These are phyloP conservation scores for Rhypophila decipiens DNA, from an alignment of 495 filamentous ascomycete genomes.

Conservation along the genomic window DNA sequence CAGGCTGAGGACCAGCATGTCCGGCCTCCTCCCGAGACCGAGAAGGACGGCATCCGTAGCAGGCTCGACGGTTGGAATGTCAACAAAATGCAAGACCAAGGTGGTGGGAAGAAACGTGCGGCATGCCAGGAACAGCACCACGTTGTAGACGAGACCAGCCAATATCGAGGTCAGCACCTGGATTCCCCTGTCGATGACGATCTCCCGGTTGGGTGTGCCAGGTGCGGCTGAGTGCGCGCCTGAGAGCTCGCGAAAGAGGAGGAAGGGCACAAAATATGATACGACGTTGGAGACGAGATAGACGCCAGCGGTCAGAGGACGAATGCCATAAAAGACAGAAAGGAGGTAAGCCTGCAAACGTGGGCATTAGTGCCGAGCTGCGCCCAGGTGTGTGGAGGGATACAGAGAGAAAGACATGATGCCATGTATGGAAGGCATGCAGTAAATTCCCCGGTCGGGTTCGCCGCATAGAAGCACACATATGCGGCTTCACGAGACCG, in stretches of 20 bases:
- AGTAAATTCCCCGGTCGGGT: conserved; percentile 4
- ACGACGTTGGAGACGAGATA: conserved; percentile 58
- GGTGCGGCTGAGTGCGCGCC: conserved; percentile 53
- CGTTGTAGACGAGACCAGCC: conserved; percentile 60
- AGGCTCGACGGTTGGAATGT: conserved; percentile 55
- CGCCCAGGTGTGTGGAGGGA: neutral
- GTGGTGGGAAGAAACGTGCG: conserved; percentile 58
- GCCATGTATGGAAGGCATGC: no score
- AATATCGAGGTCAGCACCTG: conserved; percentile 57
- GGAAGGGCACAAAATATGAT: conserved; percentile 63
- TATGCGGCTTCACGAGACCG: conserved; percentile 2
- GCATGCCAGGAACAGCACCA: conserved; percentile 57
- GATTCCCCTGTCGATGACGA: conserved; percentile 60
- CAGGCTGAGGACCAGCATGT: conserved; percentile 22
- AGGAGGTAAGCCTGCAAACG: conserved; percentile 57
- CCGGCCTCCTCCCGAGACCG: conserved; percentile 52
- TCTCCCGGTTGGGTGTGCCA: conserved; percentile 58
- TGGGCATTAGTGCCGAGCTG: conserved; percentile 13
- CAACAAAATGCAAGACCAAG: conserved; percentile 64
- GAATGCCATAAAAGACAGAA: conserved; percentile 64
- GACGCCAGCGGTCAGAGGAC: conserved; percentile 47
- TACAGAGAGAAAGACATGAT: neutral
- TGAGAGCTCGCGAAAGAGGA: conserved; percentile 58
- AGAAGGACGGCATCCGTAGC: conserved; percentile 55
- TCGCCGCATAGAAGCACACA: neutral